These are phyloP conservation scores for Lactifluus rugatus DNA, from an alignment of 768 basidiomycete species.

Conservation along the genomic window DNA sequence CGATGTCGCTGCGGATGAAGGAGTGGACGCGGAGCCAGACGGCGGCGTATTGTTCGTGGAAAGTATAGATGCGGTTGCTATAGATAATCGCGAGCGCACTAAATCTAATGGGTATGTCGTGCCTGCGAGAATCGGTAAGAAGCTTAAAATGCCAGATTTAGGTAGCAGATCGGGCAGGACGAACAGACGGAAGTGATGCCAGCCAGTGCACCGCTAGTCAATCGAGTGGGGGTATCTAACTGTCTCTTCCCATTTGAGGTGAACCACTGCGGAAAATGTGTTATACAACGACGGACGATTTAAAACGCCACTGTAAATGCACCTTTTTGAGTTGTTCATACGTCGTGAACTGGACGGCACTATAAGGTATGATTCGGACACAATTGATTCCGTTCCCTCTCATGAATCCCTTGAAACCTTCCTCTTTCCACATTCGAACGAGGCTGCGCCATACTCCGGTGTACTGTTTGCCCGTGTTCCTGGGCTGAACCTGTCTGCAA, in stretches of 20 bases:
- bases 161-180: constrained; percentile 25
- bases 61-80: constrained; percentile 78
- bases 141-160: neutral
- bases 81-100: constrained; percentile 83
- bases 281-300: neutral
- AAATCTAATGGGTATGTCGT: constrained; percentile 92
- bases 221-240: constrained; percentile 81
- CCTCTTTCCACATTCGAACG: constrained; percentile 85
- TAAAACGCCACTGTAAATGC: constrained; percentile 10
- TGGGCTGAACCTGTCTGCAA: constrained; percentile 81
- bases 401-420: constrained; percentile 91
- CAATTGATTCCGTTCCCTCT: constrained; percentile 90
- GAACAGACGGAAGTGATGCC: constrained; percentile 91
- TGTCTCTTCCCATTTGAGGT: constrained; percentile 56
- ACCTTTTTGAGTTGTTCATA: constrained; percentile 91
- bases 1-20: constrained; percentile 25
- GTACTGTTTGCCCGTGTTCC: constrained; percentile 53
- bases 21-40: constrained; percentile 22
- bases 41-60: neutral
- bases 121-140: constrained; percentile 33
- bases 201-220: constrained; percentile 81
- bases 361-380: constrained; percentile 86
- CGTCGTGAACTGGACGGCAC: constrained; percentile 77
- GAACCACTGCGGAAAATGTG: constrained; percentile 44
- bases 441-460: constrained; percentile 79